Conservation (phyloP, 257 asterid species). For the Nemophila menziesii region DNA sequence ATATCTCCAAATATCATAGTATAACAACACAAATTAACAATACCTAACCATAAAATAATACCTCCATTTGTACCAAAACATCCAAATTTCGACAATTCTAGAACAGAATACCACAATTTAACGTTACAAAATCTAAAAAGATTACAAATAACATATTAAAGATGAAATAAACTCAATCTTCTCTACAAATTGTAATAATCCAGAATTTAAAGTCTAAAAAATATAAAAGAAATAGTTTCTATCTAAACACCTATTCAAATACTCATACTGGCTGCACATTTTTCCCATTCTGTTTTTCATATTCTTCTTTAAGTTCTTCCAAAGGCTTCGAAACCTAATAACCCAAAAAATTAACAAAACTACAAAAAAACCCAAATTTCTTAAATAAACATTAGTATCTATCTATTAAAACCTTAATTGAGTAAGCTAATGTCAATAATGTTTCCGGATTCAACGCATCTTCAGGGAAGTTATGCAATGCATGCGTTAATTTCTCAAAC, state of each 20-base stretch:
- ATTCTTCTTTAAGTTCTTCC: constrained; percentile 56
- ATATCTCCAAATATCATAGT: no score
- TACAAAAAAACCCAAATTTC: no score
- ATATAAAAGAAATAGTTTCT: constrained; percentile 3
- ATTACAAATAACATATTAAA: no score
- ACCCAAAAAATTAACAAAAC: constrained; percentile 1
- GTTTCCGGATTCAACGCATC: constrained; percentile 92
- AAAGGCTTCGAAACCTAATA: constrained; percentile 63
- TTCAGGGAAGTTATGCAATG: constrained; percentile 83
- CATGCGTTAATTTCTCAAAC: constrained; percentile 78
- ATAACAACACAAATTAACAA: no score
- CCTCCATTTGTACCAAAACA: no score
- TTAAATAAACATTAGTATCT: no score
- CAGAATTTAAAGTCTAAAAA: constrained; percentile 6
- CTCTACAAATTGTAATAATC: constrained; percentile 1
- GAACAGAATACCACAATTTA: no score
- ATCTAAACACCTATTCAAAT: constrained; percentile 2
- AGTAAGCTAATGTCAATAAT: constrained; percentile 76
- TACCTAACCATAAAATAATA: no score
- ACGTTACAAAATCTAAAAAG: no score
- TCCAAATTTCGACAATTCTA: no score
- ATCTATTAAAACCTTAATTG: constrained; percentile 86
- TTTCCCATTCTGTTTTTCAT: constrained; percentile 54
- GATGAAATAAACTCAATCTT: background rate
- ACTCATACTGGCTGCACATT: constrained; percentile 28